These are phyloP conservation scores for Globisporangium cystogenes DNA, from an alignment of 352 stramenopile species.

Conservation along the genomic window DNA sequence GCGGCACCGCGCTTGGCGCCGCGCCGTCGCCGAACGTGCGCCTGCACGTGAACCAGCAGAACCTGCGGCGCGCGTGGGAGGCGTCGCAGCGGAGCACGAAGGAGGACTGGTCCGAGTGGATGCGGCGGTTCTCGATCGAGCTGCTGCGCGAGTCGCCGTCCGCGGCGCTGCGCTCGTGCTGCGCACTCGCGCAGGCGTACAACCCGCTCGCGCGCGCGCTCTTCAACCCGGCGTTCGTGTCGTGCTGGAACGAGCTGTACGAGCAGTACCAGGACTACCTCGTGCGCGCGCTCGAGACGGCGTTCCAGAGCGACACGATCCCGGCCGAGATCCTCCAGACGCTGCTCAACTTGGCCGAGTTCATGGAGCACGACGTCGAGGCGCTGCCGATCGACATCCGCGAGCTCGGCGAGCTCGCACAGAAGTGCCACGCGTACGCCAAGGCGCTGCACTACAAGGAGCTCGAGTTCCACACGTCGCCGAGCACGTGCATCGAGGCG, in stretches of 20 bases:
- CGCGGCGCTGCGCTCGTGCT: slow-evolving; percentile 90
- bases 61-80: slow-evolving; percentile 93
- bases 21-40: slow-evolving; percentile 47
- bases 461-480: slow-evolving; percentile 92
- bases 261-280: slow-evolving; percentile 93
- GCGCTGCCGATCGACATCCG: slow-evolving; percentile 95
- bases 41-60: slow-evolving; percentile 91
- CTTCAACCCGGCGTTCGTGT: slow-evolving; percentile 98
- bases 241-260: slow-evolving; percentile 97
- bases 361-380: slow-evolving; percentile 98
- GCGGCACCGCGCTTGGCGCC: slow-evolving; percentile 21
- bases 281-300: slow-evolving; percentile 90
- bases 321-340: slow-evolving; percentile 96
- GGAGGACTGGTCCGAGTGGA: slow-evolving; percentile 98
- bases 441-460: slow-evolving; percentile 97
- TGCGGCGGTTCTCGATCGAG: slow-evolving; percentile 94
- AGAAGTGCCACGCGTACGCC: slow-evolving; percentile 97
- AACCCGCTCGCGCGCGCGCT: slow-evolving; percentile 95
- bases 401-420: slow-evolving; percentile 90
- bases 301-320: slow-evolving; percentile 90
- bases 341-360: slow-evolving; percentile 97
- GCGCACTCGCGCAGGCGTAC: slow-evolving; percentile 94
- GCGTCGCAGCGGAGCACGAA: slow-evolving; percentile 89
- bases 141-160: slow-evolving; percentile 96
- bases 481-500: slow-evolving; percentile 94